Percentiles rank a stretch among this genome's conserved stretches.
Evolutionary conservation across 2,329 filamentous ascomycete genomes (phyloP).

Genomic region (Teratosphaeria gauchensis): DNA sequence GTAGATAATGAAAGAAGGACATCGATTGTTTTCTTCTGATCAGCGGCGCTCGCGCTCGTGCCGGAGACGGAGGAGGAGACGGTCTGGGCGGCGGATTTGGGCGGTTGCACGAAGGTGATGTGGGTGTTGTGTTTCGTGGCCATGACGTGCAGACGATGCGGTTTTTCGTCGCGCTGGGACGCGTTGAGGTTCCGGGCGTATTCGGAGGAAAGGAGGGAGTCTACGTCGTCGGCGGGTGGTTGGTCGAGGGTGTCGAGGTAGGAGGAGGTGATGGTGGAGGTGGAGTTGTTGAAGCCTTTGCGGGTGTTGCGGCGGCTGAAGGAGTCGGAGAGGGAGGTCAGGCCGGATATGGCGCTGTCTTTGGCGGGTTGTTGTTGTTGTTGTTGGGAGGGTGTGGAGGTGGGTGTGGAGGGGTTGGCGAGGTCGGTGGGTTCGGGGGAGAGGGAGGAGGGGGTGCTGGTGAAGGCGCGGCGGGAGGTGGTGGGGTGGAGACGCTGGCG

Average conservation of each 20-base stretch:
- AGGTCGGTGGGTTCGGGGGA: slow-evolving; percentile 1
- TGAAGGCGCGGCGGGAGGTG: slow-evolving; percentile 25
- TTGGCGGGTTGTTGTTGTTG: neutral
- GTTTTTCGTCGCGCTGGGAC: slow-evolving; percentile 21
- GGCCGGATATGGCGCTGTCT: slow-evolving; percentile 1
- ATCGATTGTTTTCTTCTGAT: slow-evolving; percentile 35
- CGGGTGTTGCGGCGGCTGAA: neutral
- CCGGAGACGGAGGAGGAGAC: slow-evolving; percentile 15
- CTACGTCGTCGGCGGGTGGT: neutral
- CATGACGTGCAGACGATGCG: slow-evolving; percentile 81
- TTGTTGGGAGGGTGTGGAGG: neutral
- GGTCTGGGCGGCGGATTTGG: slow-evolving; percentile 17
- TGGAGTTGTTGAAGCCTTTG: slow-evolving; percentile 4
- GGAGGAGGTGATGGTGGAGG: neutral
- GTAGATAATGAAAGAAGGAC: slow-evolving; percentile 70
- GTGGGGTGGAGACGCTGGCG: slow-evolving; percentile 19
- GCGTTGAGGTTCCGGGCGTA: slow-evolving; percentile 11
- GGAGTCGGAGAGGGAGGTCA: slow-evolving; percentile 2
- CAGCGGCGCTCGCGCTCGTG: slow-evolving; percentile 41
- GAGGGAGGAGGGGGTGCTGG: slow-evolving; percentile 13
- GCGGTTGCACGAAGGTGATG: slow-evolving; percentile 74
- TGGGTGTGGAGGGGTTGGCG: neutral
- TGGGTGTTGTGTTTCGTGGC: slow-evolving; percentile 91
- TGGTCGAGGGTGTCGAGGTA: slow-evolving; percentile 1
- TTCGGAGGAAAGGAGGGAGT: slow-evolving; percentile 6